A percentile compares a stretch with the other conserved stretches of the same genome.
These are phyloP conservation scores for Oenanthe sinensis DNA, from an alignment of 129 eudicot genomes.

Conservation along the genomic window DNA sequence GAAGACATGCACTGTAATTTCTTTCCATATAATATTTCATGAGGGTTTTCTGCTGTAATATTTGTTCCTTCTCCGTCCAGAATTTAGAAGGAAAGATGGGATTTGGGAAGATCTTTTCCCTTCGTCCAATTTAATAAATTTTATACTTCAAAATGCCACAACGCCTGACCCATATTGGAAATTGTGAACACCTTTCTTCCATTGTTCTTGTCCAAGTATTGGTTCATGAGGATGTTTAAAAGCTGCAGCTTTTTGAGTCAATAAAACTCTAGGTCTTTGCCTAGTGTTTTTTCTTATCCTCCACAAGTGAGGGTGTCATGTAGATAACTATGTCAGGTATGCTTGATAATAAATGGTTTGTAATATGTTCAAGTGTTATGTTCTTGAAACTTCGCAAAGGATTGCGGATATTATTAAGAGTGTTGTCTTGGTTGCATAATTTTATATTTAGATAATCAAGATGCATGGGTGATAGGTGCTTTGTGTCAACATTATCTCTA, in stretches of 20 bases:
- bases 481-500: too few species aligned
- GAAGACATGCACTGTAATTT: conserved; percentile 30
- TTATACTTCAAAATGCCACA: background rate
- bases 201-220: background rate
- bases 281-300: background rate
- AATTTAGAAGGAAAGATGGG: background rate
- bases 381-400: background rate
- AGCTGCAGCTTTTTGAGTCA: background rate
- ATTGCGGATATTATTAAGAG: background rate
- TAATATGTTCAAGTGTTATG: background rate
- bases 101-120: background rate
- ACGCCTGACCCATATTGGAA: background rate
- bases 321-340: background rate
- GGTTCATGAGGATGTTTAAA: too few species aligned
- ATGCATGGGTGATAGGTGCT: background rate
- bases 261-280: background rate
- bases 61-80: background rate
- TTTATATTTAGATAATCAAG: background rate
- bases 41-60: background rate
- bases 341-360: background rate
- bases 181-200: background rate
- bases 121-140: background rate
- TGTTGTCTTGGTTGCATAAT: background rate
- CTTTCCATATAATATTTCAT: background rate
- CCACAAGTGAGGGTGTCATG: background rate